These are phyloP conservation scores for Botryobasidium botryosum DNA, from an alignment of 768 basidiomycete species.

Conservation along the genomic window DNA sequence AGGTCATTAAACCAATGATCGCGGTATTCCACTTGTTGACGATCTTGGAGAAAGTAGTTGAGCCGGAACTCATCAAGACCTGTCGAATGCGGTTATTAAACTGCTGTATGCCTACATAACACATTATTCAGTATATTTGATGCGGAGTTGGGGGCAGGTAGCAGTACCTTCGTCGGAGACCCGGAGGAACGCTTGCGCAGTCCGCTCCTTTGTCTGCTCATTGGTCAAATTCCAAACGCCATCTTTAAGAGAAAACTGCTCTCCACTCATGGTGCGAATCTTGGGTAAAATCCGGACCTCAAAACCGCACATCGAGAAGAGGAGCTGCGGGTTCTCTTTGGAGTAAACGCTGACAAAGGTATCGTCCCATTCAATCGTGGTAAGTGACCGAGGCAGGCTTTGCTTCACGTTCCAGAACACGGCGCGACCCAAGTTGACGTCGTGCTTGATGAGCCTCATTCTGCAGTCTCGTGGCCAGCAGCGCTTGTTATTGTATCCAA, in stretches of 20 bases:
- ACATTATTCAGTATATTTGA: slow-evolving; percentile 4
- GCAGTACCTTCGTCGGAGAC: slow-evolving; percentile 78
- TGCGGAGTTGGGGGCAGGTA: slow-evolving; percentile 3
- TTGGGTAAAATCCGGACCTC: slow-evolving; percentile 96
- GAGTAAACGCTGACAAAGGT: slow-evolving; percentile 96
- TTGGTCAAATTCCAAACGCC: slow-evolving; percentile 96
- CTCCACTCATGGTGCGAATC: slow-evolving; percentile 86
- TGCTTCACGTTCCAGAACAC: slow-evolving; percentile 99
- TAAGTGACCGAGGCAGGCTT: slow-evolving; percentile 82
- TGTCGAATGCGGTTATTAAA: slow-evolving; percentile 97
- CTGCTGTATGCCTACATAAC: slow-evolving; percentile 56
- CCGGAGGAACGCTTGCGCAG: slow-evolving; percentile 92
- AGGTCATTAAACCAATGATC: slow-evolving; percentile 91
- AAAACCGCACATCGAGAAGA: slow-evolving; percentile 99
- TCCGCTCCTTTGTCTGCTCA: slow-evolving; percentile 93
- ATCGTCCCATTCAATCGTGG: slow-evolving; percentile 99
- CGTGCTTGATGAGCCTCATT: slow-evolving; percentile 98
- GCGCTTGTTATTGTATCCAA: slow-evolving; percentile 97
- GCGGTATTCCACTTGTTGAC: slow-evolving; percentile 98
- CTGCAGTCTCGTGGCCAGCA: slow-evolving; percentile 99
- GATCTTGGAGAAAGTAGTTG: slow-evolving; percentile 97
- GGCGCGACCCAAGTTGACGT: slow-evolving; percentile 93
- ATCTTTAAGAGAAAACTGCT: slow-evolving; percentile 93
- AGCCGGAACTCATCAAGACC: slow-evolving; percentile 96
- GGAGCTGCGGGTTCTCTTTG: slow-evolving; percentile 88